Evolutionary conservation across 2,329 filamentous ascomycete genomes (phyloP).

Genomic region (Pseudomassariella vexata): DNA sequence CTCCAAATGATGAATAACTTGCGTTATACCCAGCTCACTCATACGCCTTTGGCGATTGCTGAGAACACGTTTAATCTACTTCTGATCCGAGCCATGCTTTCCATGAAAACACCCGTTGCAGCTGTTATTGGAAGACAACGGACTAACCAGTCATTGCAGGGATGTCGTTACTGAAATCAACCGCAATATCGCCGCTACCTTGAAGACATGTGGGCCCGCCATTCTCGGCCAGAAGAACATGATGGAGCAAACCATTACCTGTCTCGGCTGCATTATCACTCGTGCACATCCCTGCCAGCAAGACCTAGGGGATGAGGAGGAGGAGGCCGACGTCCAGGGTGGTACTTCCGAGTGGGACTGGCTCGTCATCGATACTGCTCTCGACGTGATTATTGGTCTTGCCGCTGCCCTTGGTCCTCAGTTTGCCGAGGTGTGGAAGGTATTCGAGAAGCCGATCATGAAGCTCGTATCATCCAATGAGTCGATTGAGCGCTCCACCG

Average conservation of each 20-base stretch:
- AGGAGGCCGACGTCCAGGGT: conserved; percentile 64
- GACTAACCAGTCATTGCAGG: conserved; percentile 51
- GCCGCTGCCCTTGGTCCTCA: conserved; percentile 73
- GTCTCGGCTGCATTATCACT: conserved; percentile 73
- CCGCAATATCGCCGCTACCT: conserved; percentile 81
- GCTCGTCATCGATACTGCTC: conserved; percentile 89
- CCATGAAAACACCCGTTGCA: conserved; percentile 24
- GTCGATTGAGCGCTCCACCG: conserved; percentile 79
- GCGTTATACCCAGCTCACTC: conserved; percentile 99
- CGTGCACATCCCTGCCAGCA: conserved; percentile 91
- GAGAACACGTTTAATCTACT: conserved; percentile 64
- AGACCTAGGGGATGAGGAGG: conserved; percentile 76
- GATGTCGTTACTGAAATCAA: conserved; percentile 92
- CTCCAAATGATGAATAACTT: conserved; percentile 73
- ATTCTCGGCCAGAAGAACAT: conserved; percentile 69
- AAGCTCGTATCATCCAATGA: conserved; percentile 85
- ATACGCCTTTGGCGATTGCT: conserved; percentile 86
- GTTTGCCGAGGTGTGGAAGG: conserved; percentile 88
- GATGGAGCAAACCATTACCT: conserved; percentile 69
- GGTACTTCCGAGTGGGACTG: conserved; percentile 96
- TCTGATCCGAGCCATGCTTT: conserved; percentile 3
- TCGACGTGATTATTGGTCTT: conserved; percentile 84
- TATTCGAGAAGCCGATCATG: conserved; percentile 87
- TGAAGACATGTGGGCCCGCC: conserved; percentile 86
- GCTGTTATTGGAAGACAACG: conserved; percentile 1